A percentile compares a stretch with the other conserved stretches of the same genome.
Evolutionary conservation across 1,284 basidiomycete species (phyloP).

Genomic region (Malassezia dermatis): DNA sequence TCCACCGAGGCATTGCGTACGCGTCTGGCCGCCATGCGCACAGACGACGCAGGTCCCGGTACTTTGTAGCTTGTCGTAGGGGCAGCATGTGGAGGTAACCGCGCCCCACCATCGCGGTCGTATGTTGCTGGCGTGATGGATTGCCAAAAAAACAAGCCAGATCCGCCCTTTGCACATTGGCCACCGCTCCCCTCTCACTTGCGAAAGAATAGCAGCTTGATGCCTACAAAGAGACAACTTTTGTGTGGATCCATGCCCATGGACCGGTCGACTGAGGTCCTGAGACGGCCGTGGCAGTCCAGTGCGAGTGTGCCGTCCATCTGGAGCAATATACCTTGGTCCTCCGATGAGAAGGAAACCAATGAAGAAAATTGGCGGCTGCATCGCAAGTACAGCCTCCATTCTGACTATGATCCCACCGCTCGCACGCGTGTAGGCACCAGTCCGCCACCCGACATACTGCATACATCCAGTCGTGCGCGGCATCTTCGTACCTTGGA

Average conservation of each 20-base stretch:
- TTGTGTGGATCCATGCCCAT: background rate
- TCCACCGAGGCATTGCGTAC: conserved; percentile 16
- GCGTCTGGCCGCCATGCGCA: conserved; percentile 13
- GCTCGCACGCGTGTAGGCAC: background rate
- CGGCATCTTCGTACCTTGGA: background rate
- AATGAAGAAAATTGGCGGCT: background rate
- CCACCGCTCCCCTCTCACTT: background rate
- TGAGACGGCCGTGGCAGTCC: background rate
- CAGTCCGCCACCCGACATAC: background rate
- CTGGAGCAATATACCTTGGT: background rate
- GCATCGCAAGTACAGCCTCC: background rate
- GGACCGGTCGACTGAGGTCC: background rate
- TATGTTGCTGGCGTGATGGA: background rate
- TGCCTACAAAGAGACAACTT: background rate
- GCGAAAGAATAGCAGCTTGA: background rate
- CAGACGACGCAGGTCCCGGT: conserved; percentile 1
- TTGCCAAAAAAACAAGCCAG: background rate
- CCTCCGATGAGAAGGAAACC: background rate
- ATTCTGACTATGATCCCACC: background rate
- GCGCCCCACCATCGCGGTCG: background rate
- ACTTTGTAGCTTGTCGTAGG: background rate
- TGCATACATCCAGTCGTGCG: background rate
- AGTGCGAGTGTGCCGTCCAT: background rate
- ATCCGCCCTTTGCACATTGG: background rate
- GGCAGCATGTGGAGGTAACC: background rate